These are phyloP conservation scores for Singerocomus rubriflavus DNA, from an alignment of 1,284 basidiomycete species.

Conservation along the genomic window DNA sequence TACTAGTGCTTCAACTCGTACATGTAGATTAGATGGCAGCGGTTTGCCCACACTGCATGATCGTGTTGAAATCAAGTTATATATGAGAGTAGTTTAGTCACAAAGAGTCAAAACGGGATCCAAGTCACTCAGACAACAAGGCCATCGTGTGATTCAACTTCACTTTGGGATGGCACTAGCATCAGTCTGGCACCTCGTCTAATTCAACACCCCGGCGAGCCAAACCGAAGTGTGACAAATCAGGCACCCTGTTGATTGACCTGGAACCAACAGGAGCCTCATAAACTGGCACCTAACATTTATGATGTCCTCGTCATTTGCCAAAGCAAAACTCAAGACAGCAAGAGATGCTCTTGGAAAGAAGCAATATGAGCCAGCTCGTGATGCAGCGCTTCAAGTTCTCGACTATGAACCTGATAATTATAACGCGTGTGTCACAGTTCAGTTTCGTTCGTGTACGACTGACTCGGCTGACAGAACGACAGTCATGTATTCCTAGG, in stretches of 20 bases:
- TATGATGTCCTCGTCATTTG: constrained; percentile 38
- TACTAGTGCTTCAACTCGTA: neutral
- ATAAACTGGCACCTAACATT: neutral
- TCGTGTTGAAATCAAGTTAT: too few relatives aligned
- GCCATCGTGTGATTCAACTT: too few relatives aligned
- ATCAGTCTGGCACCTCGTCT: neutral
- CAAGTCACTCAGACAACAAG: too few relatives aligned
- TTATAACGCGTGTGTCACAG: constrained; percentile 70
- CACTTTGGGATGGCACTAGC: too few relatives aligned
- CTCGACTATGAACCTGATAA: constrained; percentile 74
- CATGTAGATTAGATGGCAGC: neutral
- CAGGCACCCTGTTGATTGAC: neutral
- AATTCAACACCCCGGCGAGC: neutral
- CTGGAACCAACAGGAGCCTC: neutral
- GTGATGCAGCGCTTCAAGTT: constrained; percentile 59
- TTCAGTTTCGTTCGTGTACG: neutral
- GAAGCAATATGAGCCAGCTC: constrained; percentile 73
- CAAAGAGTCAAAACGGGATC: too few relatives aligned
- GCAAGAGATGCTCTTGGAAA: constrained; percentile 74
- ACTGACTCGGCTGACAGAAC: constrained; percentile 1
- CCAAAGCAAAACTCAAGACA: constrained; percentile 76
- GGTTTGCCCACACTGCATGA: too few relatives aligned
- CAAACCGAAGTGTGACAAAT: neutral
- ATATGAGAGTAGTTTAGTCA: too few relatives aligned
- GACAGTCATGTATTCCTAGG: constrained; percentile 80